Evolutionary conservation across 1,139 yeast genomes (phyloP).

Genomic region (Geotrichum citri-aurantii): DNA sequence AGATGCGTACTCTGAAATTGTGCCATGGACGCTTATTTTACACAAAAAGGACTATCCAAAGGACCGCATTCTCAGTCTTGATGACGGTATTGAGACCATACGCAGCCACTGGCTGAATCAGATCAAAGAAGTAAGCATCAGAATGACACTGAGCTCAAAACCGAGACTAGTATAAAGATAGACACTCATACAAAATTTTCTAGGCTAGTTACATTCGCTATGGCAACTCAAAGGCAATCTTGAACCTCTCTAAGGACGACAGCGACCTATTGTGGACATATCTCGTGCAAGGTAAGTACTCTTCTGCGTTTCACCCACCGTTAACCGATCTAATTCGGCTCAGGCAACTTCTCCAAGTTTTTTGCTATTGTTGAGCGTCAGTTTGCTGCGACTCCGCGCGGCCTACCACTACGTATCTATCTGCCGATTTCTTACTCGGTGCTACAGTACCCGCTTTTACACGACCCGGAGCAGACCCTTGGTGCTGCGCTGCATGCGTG

Average conservation of each 20-base stretch:
- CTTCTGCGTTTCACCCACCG: neutral
- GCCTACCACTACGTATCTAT: constrained; percentile 58
- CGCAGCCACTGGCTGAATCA: constrained; percentile 63
- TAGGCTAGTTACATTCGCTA: constrained; percentile 58
- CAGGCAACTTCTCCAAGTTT: neutral
- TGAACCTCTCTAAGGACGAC: constrained; percentile 63
- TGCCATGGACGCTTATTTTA: constrained; percentile 28
- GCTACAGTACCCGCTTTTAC: constrained; percentile 46
- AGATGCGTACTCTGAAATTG: constrained; percentile 5
- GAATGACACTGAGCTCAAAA: neutral
- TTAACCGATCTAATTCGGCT: neutral
- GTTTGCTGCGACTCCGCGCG: constrained; percentile 24
- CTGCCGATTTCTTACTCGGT: constrained; percentile 45
- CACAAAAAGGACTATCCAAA: constrained; percentile 46
- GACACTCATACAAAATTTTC: neutral
- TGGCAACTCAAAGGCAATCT: constrained; percentile 67
- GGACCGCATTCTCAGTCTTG: constrained; percentile 48
- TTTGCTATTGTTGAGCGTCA: constrained; percentile 1
- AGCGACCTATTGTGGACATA: constrained; percentile 50
- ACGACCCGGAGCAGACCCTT: constrained; percentile 32
- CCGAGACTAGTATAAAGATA: neutral
- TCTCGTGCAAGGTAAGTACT: neutral
- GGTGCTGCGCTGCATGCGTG: constrained; percentile 40
- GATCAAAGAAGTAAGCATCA: constrained; percentile 52
- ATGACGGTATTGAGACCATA: constrained; percentile 33